Evolutionary conservation across 169 alveolate species (phyloP), one percentile per base, ranked within the genome.

Genomic region (Cryptosporidium andersoni): DNA sequence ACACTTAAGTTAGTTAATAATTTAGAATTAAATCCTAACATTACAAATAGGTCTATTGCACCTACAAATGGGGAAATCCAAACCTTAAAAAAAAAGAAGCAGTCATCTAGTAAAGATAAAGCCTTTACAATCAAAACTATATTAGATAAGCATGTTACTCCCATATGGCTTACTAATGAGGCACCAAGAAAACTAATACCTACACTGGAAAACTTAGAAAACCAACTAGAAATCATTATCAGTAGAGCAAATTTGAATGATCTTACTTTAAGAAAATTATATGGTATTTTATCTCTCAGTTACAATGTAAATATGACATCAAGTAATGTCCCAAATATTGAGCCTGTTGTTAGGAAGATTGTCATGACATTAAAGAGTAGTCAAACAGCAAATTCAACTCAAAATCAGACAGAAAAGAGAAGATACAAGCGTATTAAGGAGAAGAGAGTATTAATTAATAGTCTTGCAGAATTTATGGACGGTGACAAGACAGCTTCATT

Each of bases 181-280:
- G 42, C 49, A 53, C 25, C 4, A 39, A 11, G 11, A 8, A 74
- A 74, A 37, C 37, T 74, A 43, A 74, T 62, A 12, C 85, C 85
- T 36, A 58, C 85, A 3, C 51, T 40, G 2, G 74, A 74, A 7
- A 12, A 14, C 47, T 58, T 74, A 6, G 67, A 56, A 34, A 55
- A 48, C n/a, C 85, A 74, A 12, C 39, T 74, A 45, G 66, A 58
- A 74, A 45, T 9, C 16, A 58, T 74, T 40, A 9, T 74, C 34
- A 74, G 39, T 12, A 53, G 51, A 34, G 55, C 64, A 6, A 74
- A 74, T 49, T 74, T 74, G 45, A 74, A 74, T 60, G 45, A 60
- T 45, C 25, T 74, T 12, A 74, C 85, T 1, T 43, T 74, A 60
- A 42, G 85, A 25, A 74, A 74, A 58, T 45, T 74, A 42, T 74